phyloP scores from a whole-genome alignment of 2,329 filamentous ascomycete genomes.

The Penicillium sp. region DNA sequence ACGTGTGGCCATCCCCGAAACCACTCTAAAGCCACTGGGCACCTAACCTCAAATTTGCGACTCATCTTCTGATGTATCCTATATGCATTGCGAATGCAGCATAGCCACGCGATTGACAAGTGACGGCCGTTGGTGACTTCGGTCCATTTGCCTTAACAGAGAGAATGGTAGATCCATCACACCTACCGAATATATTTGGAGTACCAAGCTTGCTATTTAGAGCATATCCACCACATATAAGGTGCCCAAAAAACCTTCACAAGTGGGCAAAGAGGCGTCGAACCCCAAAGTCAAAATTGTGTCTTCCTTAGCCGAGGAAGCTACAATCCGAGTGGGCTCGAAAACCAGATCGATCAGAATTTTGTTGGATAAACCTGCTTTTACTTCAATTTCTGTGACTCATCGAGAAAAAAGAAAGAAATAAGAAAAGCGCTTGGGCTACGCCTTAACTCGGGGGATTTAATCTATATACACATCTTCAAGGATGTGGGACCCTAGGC shows the following conservation, averaged over 20 bases:
- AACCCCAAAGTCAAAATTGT: not conserved
- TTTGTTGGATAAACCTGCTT: not conserved
- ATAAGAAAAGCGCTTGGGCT: not conserved
- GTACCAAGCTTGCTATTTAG: not conserved
- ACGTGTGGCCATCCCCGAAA: not conserved
- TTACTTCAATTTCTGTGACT: not conserved
- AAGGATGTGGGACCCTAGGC: not conserved
- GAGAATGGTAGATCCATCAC: not conserved
- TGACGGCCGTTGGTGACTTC: not conserved
- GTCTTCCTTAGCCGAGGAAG: not conserved
- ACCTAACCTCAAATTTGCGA: not conserved
- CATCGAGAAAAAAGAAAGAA: not conserved
- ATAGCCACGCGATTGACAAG: slow-evolving; percentile 14
- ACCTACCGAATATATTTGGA: not conserved
- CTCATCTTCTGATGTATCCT: not conserved
- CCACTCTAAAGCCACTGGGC: not conserved
- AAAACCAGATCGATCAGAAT: not conserved
- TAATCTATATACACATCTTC: not conserved
- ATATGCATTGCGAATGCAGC: too few species aligned
- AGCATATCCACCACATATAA: not conserved
- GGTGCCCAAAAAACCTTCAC: not conserved
- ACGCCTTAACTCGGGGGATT: not conserved
- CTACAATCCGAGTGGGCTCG: not conserved
- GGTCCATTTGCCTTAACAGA: not conserved
- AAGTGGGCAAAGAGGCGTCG: not conserved